Percentiles rank a stretch among this genome's conserved stretches.
Conservation (phyloP, 1,284 basidiomycete species). For the Boletellus deceptivus region DNA sequence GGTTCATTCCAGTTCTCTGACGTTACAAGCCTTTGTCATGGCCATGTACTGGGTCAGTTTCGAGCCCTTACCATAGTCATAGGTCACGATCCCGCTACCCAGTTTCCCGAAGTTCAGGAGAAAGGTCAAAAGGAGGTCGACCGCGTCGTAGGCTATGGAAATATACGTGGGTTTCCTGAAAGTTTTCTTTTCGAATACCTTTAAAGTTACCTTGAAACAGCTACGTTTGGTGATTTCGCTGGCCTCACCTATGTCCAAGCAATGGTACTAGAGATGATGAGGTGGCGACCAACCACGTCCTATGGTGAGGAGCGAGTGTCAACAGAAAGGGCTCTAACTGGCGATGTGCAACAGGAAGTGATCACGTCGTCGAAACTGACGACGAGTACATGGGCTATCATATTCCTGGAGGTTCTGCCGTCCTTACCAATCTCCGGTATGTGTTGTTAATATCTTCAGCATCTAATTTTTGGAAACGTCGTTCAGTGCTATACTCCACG, state of each 20-base stretch:
- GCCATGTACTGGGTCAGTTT: slow-evolving; percentile 4
- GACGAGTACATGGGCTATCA: slow-evolving; percentile 7
- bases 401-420: not conserved
- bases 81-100: not conserved
- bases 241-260: slow-evolving; percentile 7
- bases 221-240: slow-evolving; percentile 4
- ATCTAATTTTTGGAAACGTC: too few relatives aligned
- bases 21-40: slow-evolving; percentile 2
- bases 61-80: not conserved
- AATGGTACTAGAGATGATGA: slow-evolving; percentile 9
- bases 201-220: not conserved
- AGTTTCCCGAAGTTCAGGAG: slow-evolving; percentile 6
- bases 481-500: slow-evolving; percentile 3
- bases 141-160: slow-evolving; percentile 1
- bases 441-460: not conserved
- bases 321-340: not conserved
- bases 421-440: slow-evolving; percentile 6
- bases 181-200: too few relatives aligned
- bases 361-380: slow-evolving; percentile 5
- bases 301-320: not conserved
- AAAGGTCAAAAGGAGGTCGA: slow-evolving; percentile 1
- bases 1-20: slow-evolving; percentile 7
- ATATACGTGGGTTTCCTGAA: slow-evolving; percentile 2
- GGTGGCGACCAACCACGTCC: slow-evolving; percentile 7
- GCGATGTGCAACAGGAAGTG: not conserved